These are phyloP conservation scores for Gaertneriomyces semiglobifer DNA, from an alignment of 192 early-diverging fungal species.

Conservation along the genomic window DNA sequence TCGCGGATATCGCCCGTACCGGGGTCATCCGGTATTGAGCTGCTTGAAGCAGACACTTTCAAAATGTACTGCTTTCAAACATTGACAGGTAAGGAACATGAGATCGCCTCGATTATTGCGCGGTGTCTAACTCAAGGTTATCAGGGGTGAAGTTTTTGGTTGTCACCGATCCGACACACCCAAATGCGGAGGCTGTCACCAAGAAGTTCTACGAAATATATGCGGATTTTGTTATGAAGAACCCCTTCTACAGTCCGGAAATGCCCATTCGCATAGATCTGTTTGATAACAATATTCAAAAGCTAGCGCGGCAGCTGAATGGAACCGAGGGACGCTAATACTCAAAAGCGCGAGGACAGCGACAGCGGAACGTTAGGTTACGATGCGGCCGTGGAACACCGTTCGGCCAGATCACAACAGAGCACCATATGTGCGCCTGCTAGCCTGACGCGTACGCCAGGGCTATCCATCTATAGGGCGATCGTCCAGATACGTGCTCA, in stretches of 20 bases:
- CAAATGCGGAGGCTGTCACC: constrained; percentile 62
- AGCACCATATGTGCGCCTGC: too few species aligned
- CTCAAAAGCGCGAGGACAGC: too few species aligned
- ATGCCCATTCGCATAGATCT: constrained; percentile 97
- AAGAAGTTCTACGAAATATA: constrained; percentile 80
- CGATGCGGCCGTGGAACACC: too few species aligned
- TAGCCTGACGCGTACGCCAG: too few species aligned
- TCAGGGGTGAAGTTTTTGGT: constrained; percentile 93
- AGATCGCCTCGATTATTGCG: neutral
- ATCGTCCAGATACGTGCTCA: too few species aligned
- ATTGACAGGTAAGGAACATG: constrained; percentile 65
- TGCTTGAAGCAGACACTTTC: constrained; percentile 88
- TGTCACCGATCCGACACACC: constrained; percentile 75
- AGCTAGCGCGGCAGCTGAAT: constrained; percentile 57
- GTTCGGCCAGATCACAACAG: too few species aligned
- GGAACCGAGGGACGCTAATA: constrained; percentile 2
- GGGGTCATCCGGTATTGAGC: constrained; percentile 80
- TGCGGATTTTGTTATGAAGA: constrained; percentile 97
- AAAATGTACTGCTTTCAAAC: constrained; percentile 92
- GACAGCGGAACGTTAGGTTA: too few species aligned
- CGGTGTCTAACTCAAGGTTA: neutral
- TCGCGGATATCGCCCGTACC: constrained; percentile 85
- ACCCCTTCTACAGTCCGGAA: constrained; percentile 96
- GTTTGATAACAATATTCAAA: constrained; percentile 79
- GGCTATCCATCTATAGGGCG: too few species aligned